Percentiles rank a stretch among this genome's conserved stretches.
Evolutionary conservation across 2,329 filamentous ascomycete genomes (phyloP).

Genomic region (Stenocarpella maydis): DNA sequence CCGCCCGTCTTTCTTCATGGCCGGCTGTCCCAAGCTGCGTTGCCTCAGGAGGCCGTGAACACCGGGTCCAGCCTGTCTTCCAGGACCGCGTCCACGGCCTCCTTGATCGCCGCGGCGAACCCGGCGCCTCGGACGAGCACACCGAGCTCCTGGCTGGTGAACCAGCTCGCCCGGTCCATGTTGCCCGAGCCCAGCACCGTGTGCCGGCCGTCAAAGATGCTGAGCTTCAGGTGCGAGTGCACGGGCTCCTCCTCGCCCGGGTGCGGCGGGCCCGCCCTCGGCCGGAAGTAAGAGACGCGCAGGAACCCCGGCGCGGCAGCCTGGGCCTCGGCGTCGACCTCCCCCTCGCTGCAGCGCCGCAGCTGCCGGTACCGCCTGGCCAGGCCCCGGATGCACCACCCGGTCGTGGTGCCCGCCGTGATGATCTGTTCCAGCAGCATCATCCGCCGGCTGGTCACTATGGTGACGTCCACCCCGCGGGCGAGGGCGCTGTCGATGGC

Average conservation of each 20-base stretch:
- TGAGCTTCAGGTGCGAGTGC: conserved; percentile 81
- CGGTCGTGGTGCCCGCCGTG: conserved; percentile 78
- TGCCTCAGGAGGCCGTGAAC: conserved; percentile 38
- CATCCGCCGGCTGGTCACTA: conserved; percentile 73
- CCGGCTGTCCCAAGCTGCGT: too few relatives aligned
- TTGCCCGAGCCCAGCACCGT: conserved; percentile 82
- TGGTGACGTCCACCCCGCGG: conserved; percentile 72
- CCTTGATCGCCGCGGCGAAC: conserved; percentile 44
- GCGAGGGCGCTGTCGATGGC: conserved; percentile 67
- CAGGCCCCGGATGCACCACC: conserved; percentile 67
- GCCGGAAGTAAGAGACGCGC: conserved; percentile 65
- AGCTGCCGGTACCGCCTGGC: conserved; percentile 58
- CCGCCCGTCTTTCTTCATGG: neutral
- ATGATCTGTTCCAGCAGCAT: conserved; percentile 85
- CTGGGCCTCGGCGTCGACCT: conserved; percentile 54
- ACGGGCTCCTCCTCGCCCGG: conserved; percentile 64
- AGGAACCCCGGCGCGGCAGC: conserved; percentile 55
- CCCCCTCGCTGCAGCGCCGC: neutral
- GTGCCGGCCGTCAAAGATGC: conserved; percentile 73
- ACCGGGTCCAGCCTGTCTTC: conserved; percentile 45
- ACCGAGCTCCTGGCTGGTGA: conserved; percentile 84
- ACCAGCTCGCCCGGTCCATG: conserved; percentile 86
- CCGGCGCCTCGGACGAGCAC: conserved; percentile 59
- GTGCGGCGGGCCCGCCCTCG: conserved; percentile 41
- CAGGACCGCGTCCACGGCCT: conserved; percentile 45